Evolutionary conservation across 2,329 filamentous ascomycete genomes (phyloP).

Genomic region (Stemphylium beticola): DNA sequence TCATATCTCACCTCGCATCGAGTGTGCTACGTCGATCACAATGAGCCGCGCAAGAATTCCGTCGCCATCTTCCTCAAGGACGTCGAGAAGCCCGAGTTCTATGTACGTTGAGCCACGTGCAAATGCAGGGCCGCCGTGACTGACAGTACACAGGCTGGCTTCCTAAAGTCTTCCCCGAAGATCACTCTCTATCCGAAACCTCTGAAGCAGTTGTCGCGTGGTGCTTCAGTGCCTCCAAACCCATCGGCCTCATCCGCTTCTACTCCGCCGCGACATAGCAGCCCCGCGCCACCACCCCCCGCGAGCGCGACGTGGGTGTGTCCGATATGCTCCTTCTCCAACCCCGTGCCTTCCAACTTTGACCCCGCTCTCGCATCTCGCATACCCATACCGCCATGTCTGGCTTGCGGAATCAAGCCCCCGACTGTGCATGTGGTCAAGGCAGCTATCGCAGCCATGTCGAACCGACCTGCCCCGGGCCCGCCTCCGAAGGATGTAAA

Average conservation of each 20-base stretch:
- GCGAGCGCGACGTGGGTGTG: constrained; percentile 88
- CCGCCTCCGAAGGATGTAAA: constrained; percentile 42
- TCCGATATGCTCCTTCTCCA: constrained; percentile 93
- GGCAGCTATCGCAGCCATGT: constrained; percentile 78
- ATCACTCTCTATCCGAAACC: constrained; percentile 87
- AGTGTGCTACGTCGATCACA: constrained; percentile 90
- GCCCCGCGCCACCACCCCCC: constrained; percentile 54
- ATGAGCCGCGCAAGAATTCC: constrained; percentile 83
- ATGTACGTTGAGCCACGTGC: constrained; percentile 27
- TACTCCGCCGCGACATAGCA: constrained; percentile 45
- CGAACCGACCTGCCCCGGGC: constrained; percentile 56
- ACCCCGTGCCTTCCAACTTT: constrained; percentile 91
- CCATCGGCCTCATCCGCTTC: constrained; percentile 36
- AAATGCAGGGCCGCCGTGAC: constrained; percentile 6
- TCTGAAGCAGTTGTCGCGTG: constrained; percentile 67
- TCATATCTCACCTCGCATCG: constrained; percentile 96
- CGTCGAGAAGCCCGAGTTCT: constrained; percentile 84
- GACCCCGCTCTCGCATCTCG: constrained; percentile 80
- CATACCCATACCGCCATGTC: constrained; percentile 82
- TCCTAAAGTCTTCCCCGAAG: constrained; percentile 93
- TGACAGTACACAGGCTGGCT: constrained; percentile 69
- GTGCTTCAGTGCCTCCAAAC: constrained; percentile 54
- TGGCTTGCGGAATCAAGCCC: constrained; percentile 94
- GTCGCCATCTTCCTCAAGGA: constrained; percentile 87
- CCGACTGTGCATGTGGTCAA: constrained; percentile 82